These are phyloP conservation scores for Pythium chondricola DNA, from an alignment of 352 stramenopile species.

Conservation along the genomic window DNA sequence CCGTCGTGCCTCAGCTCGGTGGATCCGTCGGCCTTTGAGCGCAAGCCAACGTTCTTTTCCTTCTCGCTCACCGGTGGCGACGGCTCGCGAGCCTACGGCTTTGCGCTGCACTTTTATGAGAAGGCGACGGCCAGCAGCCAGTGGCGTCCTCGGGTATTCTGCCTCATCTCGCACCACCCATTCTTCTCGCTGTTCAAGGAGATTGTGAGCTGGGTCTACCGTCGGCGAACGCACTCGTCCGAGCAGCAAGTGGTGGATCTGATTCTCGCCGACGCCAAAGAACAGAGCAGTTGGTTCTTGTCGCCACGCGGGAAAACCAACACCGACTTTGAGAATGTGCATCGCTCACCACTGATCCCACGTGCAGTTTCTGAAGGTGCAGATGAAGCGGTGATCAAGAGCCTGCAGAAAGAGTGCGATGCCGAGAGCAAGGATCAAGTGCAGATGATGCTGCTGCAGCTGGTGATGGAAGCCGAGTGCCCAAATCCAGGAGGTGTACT, in stretches of 20 bases:
- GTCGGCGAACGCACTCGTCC: slow-evolving; percentile 23
- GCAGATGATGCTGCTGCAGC: slow-evolving; percentile 22
- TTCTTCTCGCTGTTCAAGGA: slow-evolving; percentile 83
- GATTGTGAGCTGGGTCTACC: slow-evolving; percentile 67
- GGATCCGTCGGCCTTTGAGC: slow-evolving; percentile 42
- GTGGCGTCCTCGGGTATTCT: slow-evolving; percentile 60
- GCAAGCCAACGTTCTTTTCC: slow-evolving; percentile 69
- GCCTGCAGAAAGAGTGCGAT: background rate
- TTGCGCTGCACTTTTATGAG: slow-evolving; percentile 60
- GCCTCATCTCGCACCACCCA: slow-evolving; percentile 72
- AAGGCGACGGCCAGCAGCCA: slow-evolving; percentile 14
- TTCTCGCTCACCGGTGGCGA: slow-evolving; percentile 77
- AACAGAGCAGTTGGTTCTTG: slow-evolving; percentile 48
- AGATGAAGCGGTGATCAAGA: background rate
- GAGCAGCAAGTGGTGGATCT: slow-evolving; percentile 30
- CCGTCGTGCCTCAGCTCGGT: slow-evolving; percentile 41
- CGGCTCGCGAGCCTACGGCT: slow-evolving; percentile 60
- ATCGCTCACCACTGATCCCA: background rate
- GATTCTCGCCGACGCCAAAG: slow-evolving; percentile 37
- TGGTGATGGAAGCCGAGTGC: slow-evolving; percentile 24
- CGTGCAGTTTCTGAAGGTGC: slow-evolving; percentile 9
- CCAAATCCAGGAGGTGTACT: slow-evolving; percentile 29
- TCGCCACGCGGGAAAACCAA: slow-evolving; percentile 22
- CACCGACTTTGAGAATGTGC: slow-evolving; percentile 1
- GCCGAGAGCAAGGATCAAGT: slow-evolving; percentile 1